Base-by-base conservation (phyloP, 331 rosid genomes). In the Acacia concinna region DNA sequence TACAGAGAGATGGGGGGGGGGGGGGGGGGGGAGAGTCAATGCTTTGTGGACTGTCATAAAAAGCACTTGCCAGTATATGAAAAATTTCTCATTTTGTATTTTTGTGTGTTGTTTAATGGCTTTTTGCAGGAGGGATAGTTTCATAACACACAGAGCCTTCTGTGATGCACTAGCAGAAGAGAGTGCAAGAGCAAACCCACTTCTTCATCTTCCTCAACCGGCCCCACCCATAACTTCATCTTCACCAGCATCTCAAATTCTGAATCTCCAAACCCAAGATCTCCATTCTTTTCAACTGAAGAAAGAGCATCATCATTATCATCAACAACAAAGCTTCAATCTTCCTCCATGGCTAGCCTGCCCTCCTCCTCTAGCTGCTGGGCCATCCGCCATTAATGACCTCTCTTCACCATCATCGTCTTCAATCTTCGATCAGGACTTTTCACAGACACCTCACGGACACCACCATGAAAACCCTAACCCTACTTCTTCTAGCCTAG, bases 141-240 rank as follows among this genome's bases (percentile, higher is more conserved):
- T 95, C 92, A 95, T 92, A 82, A 95, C 98, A 35, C 98, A 95
- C 84, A 91, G 98, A 86, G 98, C 98, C 5, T 95, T 95, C 87
- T 95, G 98, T 85, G 97, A 95, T 86, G 98, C 97, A 57, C 85
- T 95, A 40, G 97, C 97, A 69, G 97, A 91, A 67, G 98, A 95
- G 77, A 92, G 90, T 84, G 92, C 87, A 79, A 91, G 94, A 86
- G 79, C 73, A 41, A 83, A 82, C 68, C 83, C 86, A 31, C 65
- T 68, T 76, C 30, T 80, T 43, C 44, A 84, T 35, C 37, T 82
- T 25, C 59, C 85, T 82, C 84, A 71, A n/a, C 20, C 49, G 11
- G n/a, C n/a, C n/a, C 80, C 72, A n/a, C 78, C 84, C 52, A 46
- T 43, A 10, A 43, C 82, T 35, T 60, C 93, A 31, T 10, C 91